Evolutionary conservation across 768 basidiomycete genomes (phyloP).

Genomic region (Rhizopogon vesiculosus): DNA sequence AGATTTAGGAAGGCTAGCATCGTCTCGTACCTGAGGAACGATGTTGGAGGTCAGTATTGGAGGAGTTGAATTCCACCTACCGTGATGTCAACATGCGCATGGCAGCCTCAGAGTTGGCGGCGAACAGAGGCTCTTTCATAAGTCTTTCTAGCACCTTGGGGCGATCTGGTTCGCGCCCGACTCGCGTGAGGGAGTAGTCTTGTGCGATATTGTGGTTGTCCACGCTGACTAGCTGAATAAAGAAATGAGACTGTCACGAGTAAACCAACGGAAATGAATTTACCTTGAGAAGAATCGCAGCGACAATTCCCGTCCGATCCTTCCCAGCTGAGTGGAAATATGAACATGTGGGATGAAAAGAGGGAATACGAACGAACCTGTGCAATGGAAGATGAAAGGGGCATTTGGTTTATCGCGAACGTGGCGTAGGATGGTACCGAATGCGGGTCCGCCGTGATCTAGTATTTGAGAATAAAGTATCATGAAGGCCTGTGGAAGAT

Average conservation of each 20-base stretch:
- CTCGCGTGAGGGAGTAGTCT: constrained; percentile 74
- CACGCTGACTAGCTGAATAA: constrained; percentile 63
- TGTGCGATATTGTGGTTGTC: constrained; percentile 57
- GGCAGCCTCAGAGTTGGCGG: constrained; percentile 67
- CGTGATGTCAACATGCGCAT: constrained; percentile 82
- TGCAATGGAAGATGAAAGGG: constrained; percentile 73
- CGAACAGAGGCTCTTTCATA: constrained; percentile 66
- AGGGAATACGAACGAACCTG: constrained; percentile 32
- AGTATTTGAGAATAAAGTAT: constrained; percentile 78
- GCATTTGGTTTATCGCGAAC: constrained; percentile 65
- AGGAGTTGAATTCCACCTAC: constrained; percentile 32
- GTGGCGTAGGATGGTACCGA: constrained; percentile 69
- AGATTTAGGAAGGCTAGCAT: constrained; percentile 70
- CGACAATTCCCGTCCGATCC: constrained; percentile 74
- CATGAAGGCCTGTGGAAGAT: constrained; percentile 60
- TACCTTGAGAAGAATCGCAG: constrained; percentile 70
- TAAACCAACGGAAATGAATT: neutral
- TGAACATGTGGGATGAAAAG: neutral
- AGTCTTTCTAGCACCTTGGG: constrained; percentile 66
- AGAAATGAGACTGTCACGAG: neutral
- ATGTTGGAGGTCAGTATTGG: neutral
- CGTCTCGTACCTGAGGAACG: constrained; percentile 53
- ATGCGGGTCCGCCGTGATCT: constrained; percentile 64
- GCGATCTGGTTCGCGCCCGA: constrained; percentile 77
- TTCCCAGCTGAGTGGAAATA: constrained; percentile 53